Base-by-base conservation (phyloP, 805 yeast genomes). In the Priceomyces castillae region DNA sequence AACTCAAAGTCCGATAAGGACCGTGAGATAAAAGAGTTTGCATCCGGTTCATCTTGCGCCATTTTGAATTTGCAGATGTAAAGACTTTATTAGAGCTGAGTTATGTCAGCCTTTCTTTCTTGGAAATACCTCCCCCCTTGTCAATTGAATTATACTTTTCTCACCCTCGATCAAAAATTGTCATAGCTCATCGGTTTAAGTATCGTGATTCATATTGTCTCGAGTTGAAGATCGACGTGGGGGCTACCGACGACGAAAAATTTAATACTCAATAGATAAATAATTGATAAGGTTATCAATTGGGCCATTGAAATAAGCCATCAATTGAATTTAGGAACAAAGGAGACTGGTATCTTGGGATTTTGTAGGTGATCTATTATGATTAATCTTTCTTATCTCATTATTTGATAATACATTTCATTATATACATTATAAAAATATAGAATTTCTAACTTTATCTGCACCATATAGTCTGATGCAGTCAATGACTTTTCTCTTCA, bases 391-490 rank as follows among this genome's bases (percentile, higher is more conserved):
- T n/a, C n/a, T n/a, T n/a, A n/a, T n/a, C n/a, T n/a, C n/a, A n/a
- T n/a, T 22, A 9, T 22, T 22, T 7, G 4, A n/a, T 12, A n/a
- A 28, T 11, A n/a, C 7, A 28, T 11, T 28, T 28, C 31, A 11
- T 28, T 17, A 33, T 33, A 17, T 33, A 33, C 36, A 14, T 23
- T 37, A 37, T 25, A 42, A 17, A 20, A 64, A 44, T 4, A 57
- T 49, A 2, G 57, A 38, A n/a, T 62, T 54, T 34, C 56, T 57
- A 7, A 69, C 53, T 40, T 61, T 61, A 18, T 64, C 65, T 16
- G 67, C 45, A 1, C 82, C 82, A 31, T 74, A 59, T 30, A 75
- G 44, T 37, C 82, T 59, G 6, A 76, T 58, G 19, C 68, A 58
- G 42, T 76, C 74, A n/a, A 73, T 50, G 4, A 74, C 58, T 4